Evolutionary conservation across 169 alveolate species (phyloP), one percentile per base, ranked within the genome.

Genomic region (Fabrea salina): DNA sequence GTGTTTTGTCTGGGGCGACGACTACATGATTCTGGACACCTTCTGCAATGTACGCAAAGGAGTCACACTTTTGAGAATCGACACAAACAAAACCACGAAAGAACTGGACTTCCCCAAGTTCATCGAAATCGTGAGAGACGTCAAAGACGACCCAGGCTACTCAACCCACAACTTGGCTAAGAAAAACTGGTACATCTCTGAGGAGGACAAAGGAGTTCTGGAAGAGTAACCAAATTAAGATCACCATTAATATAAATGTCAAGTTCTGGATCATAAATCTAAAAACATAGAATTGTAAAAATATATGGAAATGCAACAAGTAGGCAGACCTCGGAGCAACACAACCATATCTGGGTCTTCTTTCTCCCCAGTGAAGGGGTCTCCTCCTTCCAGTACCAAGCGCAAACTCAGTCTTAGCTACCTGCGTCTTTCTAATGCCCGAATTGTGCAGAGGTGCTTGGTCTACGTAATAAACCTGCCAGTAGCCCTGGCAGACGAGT

Each of bases 381-480:
- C n/a, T n/a, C n/a, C n/a, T n/a, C n/a, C n/a, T n/a, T n/a, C n/a
- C n/a, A n/a, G n/a, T n/a, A n/a, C n/a, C n/a, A n/a, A n/a, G n/a
- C n/a, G n/a, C n/a, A n/a, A n/a, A n/a, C n/a, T n/a, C n/a, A n/a
- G n/a, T n/a, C n/a, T n/a, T n/a, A n/a, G n/a, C n/a, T n/a, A n/a
- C n/a, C n/a, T n/a, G n/a, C n/a, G n/a, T n/a, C n/a, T n/a, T n/a
- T n/a, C 51, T 2, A 61, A 61, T 32, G 74, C 74, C 13, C 16
- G 87, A 43, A 75, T 82, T 40, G 64, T 82, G 25, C 61, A 74
- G 13, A 75, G 78, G 37, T 75, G 67, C 44, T 56, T 83, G 70
- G 85, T 83, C 35, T 83, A 83, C 49, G 59, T 83, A 47, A 83
- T 83, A 11, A 81, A 81, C 1, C 37, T 83, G 41, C 74, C 84